phyloP scores from a whole-genome alignment of 495 filamentous ascomycete genomes.

The Jackrogersella multiformis region DNA sequence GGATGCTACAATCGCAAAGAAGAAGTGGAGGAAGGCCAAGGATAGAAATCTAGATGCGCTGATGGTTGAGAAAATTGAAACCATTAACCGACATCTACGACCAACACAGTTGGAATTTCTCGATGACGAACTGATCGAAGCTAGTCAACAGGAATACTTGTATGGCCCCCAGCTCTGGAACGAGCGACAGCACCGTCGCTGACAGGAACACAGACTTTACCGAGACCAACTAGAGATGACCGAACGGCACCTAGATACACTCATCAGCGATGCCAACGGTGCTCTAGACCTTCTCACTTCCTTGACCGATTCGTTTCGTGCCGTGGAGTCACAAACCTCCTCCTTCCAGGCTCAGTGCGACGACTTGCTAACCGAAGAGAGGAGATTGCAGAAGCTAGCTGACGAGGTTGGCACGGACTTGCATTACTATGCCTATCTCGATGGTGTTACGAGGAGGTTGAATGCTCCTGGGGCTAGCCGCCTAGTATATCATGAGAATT shows the following conservation, averaged over 20 bases:
- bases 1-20: conserved; percentile 51
- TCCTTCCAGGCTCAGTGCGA: conserved; percentile 92
- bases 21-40: conserved; percentile 49
- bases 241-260: conserved; percentile 78
- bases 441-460: conserved; percentile 85
- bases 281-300: conserved; percentile 77
- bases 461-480: conserved; percentile 91
- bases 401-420: conserved; percentile 85
- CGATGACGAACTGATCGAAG: conserved; percentile 73
- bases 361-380: conserved; percentile 80
- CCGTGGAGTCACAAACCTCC: conserved; percentile 89
- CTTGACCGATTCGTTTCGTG: conserved; percentile 81
- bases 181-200: conserved; percentile 31
- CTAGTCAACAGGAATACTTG: conserved; percentile 87
- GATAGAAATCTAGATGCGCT: conserved; percentile 56
- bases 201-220: conserved; percentile 66
- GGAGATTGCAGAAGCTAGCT: conserved; percentile 75
- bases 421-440: conserved; percentile 90
- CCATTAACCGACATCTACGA: conserved; percentile 59
- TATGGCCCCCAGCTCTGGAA: conserved; percentile 52
- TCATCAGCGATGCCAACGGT: conserved; percentile 77
- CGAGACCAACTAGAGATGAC: conserved; percentile 81
- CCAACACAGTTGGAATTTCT: conserved; percentile 60
- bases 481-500: conserved; percentile 80
- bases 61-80: conserved; percentile 53